Evolutionary conservation across 2,329 filamentous ascomycete genomes (phyloP), one percentile per base, ranked within the genome.

Genomic region (Ceratocystis colombiana): DNA sequence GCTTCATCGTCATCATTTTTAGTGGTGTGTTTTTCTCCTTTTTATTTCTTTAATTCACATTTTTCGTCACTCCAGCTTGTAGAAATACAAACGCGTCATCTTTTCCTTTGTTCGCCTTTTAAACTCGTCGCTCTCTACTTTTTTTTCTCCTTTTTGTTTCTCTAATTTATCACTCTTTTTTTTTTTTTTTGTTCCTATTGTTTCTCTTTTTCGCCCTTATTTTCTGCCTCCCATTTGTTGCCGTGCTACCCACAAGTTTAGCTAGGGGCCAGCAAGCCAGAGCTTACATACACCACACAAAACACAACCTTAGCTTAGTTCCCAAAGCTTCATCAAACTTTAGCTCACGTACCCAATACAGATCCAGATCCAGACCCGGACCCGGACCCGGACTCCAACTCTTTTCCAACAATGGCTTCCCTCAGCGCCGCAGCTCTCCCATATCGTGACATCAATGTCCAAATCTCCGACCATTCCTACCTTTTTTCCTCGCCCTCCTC

Each of bases 371-470:
- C 17, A 3, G 5, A 6, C 45, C n/a, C 46, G 17, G 17, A 48
- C 46, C 46, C 17, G n/a, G 48, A 46, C 17, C 20, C 15, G 5
- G 15, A 41, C 41, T 25, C 30, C 22, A 20, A 12, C 10, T 22
- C 12, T n/a, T n/a, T 20, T 5, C 28, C 37, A 28, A 71, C 48
- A 62, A 79, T 79, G 77, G 74, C 76, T 67, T 73, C 75, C 66
- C 71, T 76, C 46, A 73, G 73, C 46, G 71, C 71, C 65, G 70
- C 74, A 63, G 73, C 75, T 70, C 76, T 84, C 71, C 94, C 93
- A 25, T 99, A 92, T 77, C 85, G 93, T 74, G 94, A 99, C 80
- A 95, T 97, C 80, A 99, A 97, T 76, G 86, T 99, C 75, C 91
- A 96, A 77, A 89, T 91, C 70, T 91, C 93, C 64, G 82, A 89